A percentile compares a stretch with the other conserved stretches of the same genome.
Conservation (phyloP, 345 rosid genomes). For the Rhodamnia rubescens region DNA sequence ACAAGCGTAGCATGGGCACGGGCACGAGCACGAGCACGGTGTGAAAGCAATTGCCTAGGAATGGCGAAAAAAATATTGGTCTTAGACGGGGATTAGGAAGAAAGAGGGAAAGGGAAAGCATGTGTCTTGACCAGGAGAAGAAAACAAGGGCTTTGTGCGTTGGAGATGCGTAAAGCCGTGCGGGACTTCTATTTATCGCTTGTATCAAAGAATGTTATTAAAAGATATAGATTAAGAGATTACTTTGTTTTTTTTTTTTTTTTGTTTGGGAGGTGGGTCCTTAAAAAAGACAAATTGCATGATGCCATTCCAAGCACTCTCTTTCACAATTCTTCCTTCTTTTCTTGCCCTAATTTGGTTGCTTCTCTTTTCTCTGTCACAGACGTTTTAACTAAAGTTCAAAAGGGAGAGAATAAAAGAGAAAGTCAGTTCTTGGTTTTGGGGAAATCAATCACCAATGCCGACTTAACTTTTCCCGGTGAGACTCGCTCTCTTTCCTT, state of each 20-base stretch:
- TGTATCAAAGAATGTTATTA: neutral
- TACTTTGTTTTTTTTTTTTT: neutral
- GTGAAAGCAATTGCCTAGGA: neutral
- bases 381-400: neutral
- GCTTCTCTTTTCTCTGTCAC: neutral
- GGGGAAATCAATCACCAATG: neutral
- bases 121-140: neutral
- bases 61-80: neutral
- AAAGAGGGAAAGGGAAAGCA: neutral
- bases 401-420: neutral
- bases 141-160: neutral
- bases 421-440: neutral
- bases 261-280: neutral
- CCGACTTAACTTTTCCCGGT: neutral
- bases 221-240: neutral
- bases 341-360: neutral
- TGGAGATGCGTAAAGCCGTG: neutral
- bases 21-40: neutral
- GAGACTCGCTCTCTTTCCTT: neutral
- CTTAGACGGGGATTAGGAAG: neutral
- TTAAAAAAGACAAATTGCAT: slow-evolving; percentile 9
- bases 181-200: neutral
- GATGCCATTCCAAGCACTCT: slow-evolving; percentile 27
- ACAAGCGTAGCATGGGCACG: neutral
- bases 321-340: slow-evolving; percentile 13